A percentile compares a stretch with the other conserved stretches of the same genome.
Evolutionary conservation across 140 eudicot genomes (phyloP).

Genomic region (Erigeron philadelphicus): DNA sequence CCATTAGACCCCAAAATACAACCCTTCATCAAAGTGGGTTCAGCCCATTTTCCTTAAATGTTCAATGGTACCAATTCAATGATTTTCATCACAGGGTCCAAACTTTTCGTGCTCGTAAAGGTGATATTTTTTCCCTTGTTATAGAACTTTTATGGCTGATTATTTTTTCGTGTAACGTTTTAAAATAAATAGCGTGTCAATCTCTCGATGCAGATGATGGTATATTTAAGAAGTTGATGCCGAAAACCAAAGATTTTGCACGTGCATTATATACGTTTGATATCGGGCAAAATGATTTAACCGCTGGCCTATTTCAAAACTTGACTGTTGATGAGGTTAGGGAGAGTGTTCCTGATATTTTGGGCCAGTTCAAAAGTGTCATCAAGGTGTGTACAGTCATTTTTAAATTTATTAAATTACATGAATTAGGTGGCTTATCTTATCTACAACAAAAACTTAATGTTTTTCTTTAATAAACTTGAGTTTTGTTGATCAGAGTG

Average conservation of each 20-base stretch:
- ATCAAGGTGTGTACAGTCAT: constrained; percentile 36
- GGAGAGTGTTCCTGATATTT: constrained; percentile 51
- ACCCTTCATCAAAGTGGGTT: constrained; percentile 39
- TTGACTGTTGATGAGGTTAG: constrained; percentile 48
- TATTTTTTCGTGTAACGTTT: neutral
- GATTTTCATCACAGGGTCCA: constrained; percentile 42
- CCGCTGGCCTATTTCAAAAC: constrained; percentile 51
- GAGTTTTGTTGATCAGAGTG: constrained; percentile 22
- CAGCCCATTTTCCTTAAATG: constrained; percentile 53
- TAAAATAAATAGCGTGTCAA: neutral
- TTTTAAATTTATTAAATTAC: no score
- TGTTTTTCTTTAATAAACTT: neutral
- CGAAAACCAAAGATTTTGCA: constrained; percentile 35
- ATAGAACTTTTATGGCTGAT: neutral
- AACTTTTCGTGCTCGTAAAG: constrained; percentile 30
- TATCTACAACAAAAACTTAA: neutral
- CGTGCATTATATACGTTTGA: constrained; percentile 60
- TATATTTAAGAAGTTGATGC: constrained; percentile 32
- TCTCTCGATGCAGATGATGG: constrained; percentile 27
- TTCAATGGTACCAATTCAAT: constrained; percentile 45
- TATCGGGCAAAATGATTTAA: constrained; percentile 78
- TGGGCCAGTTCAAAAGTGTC: constrained; percentile 42
- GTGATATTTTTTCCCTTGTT: constrained; percentile 13
- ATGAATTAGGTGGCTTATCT: neutral
- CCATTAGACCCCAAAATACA: constrained; percentile 48